Evolutionary conservation across 352 stramenopile species (phyloP).

Genomic region (Phytophthora foliorum): DNA sequence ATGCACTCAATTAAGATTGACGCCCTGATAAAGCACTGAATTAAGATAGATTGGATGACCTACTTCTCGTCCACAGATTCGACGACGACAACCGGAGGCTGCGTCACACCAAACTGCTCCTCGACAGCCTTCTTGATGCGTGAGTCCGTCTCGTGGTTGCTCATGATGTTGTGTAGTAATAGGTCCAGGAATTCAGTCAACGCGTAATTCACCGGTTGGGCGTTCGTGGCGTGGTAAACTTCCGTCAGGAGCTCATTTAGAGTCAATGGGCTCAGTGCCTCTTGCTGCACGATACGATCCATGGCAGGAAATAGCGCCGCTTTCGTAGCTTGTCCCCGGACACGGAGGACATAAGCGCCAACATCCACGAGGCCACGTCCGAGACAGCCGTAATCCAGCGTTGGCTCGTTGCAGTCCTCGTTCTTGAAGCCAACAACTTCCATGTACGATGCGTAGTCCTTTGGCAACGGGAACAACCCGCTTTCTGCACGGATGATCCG

Average conservation of each 20-base stretch:
- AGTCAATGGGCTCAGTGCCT: constrained; percentile 54
- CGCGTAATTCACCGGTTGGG: constrained; percentile 37
- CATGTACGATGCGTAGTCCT: constrained; percentile 63
- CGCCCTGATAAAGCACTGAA: neutral
- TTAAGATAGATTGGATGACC: neutral
- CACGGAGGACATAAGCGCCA: constrained; percentile 43
- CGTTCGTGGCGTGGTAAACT: constrained; percentile 36
- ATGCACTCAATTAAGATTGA: no score
- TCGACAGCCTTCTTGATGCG: constrained; percentile 50
- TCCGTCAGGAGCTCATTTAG: constrained; percentile 47
- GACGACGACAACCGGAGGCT: constrained; percentile 20
- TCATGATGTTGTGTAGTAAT: constrained; percentile 41
- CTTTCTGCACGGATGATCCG: constrained; percentile 55
- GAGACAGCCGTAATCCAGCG: constrained; percentile 66
- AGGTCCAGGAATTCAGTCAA: constrained; percentile 46
- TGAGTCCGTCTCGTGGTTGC: constrained; percentile 40
- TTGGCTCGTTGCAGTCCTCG: constrained; percentile 61
- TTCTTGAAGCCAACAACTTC: constrained; percentile 42
- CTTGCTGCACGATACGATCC: constrained; percentile 64
- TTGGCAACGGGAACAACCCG: constrained; percentile 61
- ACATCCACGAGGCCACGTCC: constrained; percentile 62
- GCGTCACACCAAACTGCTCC: constrained; percentile 40
- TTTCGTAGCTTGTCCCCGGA: constrained; percentile 51
- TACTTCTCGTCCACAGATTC: constrained; percentile 3
- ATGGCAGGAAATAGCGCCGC: constrained; percentile 57